Percentiles rank a stretch among this genome's conserved stretches.
These are phyloP conservation scores for Bertia moriformis DNA, from an alignment of 2,329 filamentous ascomycete genomes.

Conservation along the genomic window DNA sequence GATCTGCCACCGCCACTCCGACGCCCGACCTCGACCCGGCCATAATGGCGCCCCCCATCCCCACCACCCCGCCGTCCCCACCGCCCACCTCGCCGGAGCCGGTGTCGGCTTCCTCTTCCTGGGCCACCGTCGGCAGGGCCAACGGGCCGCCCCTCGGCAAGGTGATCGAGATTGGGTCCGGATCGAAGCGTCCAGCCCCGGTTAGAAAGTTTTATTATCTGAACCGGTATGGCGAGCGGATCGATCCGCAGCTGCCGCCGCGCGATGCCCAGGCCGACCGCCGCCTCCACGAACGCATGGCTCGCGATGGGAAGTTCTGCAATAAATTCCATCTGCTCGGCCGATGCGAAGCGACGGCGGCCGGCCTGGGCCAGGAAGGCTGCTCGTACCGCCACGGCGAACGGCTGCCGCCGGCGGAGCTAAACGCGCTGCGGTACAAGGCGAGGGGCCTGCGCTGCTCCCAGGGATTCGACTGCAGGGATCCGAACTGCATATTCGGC, in stretches of 20 bases:
- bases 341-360: constrained; percentile 6
- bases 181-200: constrained; percentile 10
- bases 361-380: too few species aligned
- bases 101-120: too few species aligned
- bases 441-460: constrained; percentile 7
- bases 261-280: constrained; percentile 7
- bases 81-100: constrained; percentile 2
- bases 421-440: constrained; percentile 7
- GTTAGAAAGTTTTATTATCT: too few species aligned
- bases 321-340: constrained; percentile 8
- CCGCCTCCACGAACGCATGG: constrained; percentile 7
- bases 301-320: constrained; percentile 7
- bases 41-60: not conserved
- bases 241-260: constrained; percentile 13
- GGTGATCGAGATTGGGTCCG: constrained; percentile 12
- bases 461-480: constrained; percentile 5
- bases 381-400: constrained; percentile 9
- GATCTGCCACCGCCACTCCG: constrained; percentile 2
- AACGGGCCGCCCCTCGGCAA: constrained; percentile 3
- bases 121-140: constrained; percentile 8
- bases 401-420: constrained; percentile 5
- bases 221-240: constrained; percentile 14
- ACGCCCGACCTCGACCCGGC: not conserved
- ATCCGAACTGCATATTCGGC: constrained; percentile 6
- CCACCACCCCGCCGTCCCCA: not conserved